Evolutionary conservation across 176 grass and related monocot species (phyloP).

Genomic region (Calamus simplicifolius): DNA sequence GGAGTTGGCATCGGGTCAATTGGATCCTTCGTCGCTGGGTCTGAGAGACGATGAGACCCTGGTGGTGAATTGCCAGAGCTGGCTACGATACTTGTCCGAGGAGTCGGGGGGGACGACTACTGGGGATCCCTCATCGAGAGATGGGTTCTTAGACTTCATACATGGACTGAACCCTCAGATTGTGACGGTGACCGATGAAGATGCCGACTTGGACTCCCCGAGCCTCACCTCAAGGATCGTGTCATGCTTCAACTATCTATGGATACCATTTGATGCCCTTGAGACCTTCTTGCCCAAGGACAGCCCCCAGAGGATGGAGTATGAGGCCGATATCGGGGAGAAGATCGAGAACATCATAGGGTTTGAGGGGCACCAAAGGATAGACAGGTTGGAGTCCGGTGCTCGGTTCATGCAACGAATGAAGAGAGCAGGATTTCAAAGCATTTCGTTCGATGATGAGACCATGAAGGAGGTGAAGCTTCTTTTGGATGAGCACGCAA

Average conservation of each 20-base stretch:
- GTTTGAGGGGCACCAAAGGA: constrained; percentile 10
- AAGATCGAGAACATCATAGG: constrained; percentile 21
- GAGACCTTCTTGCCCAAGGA: constrained; percentile 25
- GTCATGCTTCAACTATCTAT: constrained; percentile 22
- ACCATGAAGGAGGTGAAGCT: constrained; percentile 9
- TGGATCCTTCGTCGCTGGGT: constrained; percentile 3
- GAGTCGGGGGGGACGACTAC: neutral
- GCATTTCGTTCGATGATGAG: constrained; percentile 7
- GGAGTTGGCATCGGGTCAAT: neutral
- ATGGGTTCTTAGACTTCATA: constrained; percentile 17
- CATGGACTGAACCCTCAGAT: neutral
- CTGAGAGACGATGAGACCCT: constrained; percentile 5
- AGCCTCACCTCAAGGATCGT: constrained; percentile 18
- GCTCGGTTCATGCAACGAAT: neutral
- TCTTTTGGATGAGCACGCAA: constrained; percentile 10
- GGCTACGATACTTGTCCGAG: constrained; percentile 13
- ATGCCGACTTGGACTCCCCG: constrained; percentile 9
- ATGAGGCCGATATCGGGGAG: constrained; percentile 13
- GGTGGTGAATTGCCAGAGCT: constrained; percentile 22
- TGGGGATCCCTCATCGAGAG: neutral
- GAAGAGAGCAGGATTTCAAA: neutral
- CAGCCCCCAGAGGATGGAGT: constrained; percentile 12
- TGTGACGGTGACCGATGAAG: constrained; percentile 11
- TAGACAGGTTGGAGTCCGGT: constrained; percentile 11
- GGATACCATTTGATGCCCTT: constrained; percentile 22